phyloP scores from a whole-genome alignment of 1,139 yeast species.

The Yamadazyma triangularis region DNA sequence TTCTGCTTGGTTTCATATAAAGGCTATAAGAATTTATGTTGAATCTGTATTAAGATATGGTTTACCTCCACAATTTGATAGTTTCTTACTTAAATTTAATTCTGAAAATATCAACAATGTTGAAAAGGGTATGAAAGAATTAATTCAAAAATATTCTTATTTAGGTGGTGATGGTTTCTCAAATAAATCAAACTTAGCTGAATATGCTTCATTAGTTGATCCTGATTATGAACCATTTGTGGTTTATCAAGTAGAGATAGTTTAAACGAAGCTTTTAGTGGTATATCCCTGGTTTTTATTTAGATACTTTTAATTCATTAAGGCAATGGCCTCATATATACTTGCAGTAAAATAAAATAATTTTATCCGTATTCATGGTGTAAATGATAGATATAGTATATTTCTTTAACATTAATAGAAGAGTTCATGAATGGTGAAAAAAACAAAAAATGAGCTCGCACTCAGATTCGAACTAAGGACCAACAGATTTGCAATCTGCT shows the following conservation, averaged over 20 bases:
- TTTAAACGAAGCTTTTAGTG: conserved; percentile 14
- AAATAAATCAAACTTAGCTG: conserved; percentile 62
- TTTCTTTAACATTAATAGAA: too few relatives aligned
- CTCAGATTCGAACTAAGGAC: conserved; percentile 86
- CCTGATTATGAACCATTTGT: conserved; percentile 96
- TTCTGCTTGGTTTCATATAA: conserved; percentile 85
- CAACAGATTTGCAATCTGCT: conserved; percentile 90
- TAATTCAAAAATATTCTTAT: conserved; percentile 75
- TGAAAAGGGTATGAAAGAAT: conserved; percentile 60
- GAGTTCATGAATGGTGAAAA: too few relatives aligned
- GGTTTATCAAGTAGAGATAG: conserved; percentile 52
- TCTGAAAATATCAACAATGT: conserved; percentile 37
- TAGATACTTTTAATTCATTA: too few relatives aligned
- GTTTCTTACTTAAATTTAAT: conserved; percentile 49
- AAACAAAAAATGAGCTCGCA: conserved; percentile 50
- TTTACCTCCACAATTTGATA: conserved; percentile 85
- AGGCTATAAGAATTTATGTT: conserved; percentile 52
- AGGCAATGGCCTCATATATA: too few relatives aligned
- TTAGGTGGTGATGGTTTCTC: conserved; percentile 88
- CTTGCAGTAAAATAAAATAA: too few relatives aligned
- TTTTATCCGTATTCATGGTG: too few relatives aligned
- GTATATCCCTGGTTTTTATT: too few relatives aligned
- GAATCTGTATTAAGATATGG: conserved; percentile 88
- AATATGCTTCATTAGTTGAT: conserved; percentile 88
- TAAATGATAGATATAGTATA: too few relatives aligned